These are phyloP conservation scores for Cladophialophora immunda DNA, from an alignment of 2,329 filamentous ascomycete genomes.

Conservation along the genomic window DNA sequence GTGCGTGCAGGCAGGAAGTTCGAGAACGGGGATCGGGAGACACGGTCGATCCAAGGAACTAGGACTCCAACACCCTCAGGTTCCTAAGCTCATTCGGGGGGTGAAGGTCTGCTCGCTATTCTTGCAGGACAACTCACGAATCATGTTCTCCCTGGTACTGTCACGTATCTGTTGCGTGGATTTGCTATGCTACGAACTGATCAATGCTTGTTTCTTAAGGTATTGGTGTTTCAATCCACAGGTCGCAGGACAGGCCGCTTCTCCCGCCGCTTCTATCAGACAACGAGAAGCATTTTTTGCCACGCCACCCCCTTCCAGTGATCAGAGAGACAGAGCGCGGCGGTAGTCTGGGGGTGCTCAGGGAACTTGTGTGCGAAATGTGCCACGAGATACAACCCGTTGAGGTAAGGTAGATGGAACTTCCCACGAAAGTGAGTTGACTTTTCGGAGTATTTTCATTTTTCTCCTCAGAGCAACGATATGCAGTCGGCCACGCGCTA, in stretches of 20 bases:
- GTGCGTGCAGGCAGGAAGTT: no score
- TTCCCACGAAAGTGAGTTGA: background rate
- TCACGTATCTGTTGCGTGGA: no score
- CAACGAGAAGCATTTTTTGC: background rate
- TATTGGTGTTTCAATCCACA: background rate
- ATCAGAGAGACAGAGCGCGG: background rate
- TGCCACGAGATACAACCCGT: background rate
- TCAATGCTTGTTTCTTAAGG: background rate
- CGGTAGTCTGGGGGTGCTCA: background rate
- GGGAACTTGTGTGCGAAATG: background rate
- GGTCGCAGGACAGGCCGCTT: background rate
- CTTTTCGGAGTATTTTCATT: background rate
- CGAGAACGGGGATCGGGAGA: no score
- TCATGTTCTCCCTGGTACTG: background rate
- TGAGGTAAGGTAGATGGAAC: background rate
- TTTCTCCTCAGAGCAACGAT: constrained; percentile 4
- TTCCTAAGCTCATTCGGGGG: background rate
- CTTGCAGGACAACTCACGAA: no score
- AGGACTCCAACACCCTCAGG: no score
- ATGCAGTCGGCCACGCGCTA: background rate
- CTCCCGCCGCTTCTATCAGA: background rate
- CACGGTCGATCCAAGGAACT: no score
- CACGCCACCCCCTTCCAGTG: background rate
- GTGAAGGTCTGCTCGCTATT: background rate
- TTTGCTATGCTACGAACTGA: no score